Percentiles rank a stretch among this genome's conserved stretches.
These are phyloP conservation scores for Pseudogymnoascus sp. DNA, from an alignment of 2,329 filamentous ascomycete species.

Conservation along the genomic window DNA sequence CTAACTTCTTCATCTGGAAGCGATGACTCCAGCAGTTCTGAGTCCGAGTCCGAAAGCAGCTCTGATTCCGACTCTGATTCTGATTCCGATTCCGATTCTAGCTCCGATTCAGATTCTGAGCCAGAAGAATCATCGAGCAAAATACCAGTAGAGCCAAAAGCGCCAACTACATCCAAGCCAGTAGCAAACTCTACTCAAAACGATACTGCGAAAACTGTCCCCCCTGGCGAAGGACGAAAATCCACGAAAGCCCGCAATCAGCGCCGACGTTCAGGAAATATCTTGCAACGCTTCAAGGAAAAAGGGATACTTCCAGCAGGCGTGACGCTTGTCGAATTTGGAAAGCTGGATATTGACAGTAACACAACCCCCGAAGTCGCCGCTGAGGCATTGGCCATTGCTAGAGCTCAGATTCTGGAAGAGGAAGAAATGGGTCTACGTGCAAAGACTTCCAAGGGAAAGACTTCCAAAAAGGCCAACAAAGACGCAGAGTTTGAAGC, in stretches of 20 bases:
- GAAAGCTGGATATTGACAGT: constrained; percentile 26
- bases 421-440: neutral
- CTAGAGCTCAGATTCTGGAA: constrained; percentile 14
- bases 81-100: constrained; percentile 18
- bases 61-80: constrained; percentile 24
- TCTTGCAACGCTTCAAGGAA: constrained; percentile 43
- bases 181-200: neutral
- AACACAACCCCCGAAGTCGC: constrained; percentile 20
- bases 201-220: constrained; percentile 15
- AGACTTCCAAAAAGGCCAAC: constrained; percentile 11
- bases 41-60: constrained; percentile 14
- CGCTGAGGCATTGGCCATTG: constrained; percentile 16
- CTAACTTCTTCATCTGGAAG: constrained; percentile 10
- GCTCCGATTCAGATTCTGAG: constrained; percentile 33
- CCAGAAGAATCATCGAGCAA: constrained; percentile 33
- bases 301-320: constrained; percentile 41
- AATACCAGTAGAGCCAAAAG: neutral
- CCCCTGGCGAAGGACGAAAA: constrained; percentile 41
- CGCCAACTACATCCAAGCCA: neutral
- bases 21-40: constrained; percentile 15
- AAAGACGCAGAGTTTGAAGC: constrained; percentile 38
- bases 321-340: constrained; percentile 43
- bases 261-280: constrained; percentile 41
- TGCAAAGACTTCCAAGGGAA: neutral
- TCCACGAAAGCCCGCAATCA: constrained; percentile 47